Conservation (phyloP, 2,329 filamentous ascomycete species). For the Aspergillus viridinutans region DNA sequence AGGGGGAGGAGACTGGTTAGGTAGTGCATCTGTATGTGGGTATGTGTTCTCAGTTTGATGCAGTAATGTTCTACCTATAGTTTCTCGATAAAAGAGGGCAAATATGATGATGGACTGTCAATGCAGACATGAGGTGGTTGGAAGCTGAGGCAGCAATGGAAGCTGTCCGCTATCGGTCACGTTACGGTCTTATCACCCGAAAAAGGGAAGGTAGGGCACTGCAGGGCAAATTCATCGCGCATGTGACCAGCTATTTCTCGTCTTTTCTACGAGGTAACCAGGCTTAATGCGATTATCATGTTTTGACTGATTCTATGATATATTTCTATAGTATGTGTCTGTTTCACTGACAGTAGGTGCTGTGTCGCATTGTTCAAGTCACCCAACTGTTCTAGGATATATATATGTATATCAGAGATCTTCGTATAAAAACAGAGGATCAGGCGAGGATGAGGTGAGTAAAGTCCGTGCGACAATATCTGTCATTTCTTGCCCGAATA, state of each 20-base stretch:
- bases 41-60: background rate
- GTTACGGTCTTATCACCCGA: too few species aligned
- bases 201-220: background rate
- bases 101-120: background rate
- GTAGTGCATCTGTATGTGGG: background rate
- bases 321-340: too few species aligned
- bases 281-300: too few species aligned
- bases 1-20: conserved; percentile 1
- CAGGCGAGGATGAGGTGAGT: background rate
- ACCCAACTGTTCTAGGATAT: background rate
- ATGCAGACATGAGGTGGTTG: too few species aligned
- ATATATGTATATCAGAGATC: background rate
- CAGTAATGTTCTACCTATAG: too few species aligned
- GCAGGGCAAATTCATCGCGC: background rate
- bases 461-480: background rate
- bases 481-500: background rate
- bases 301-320: too few species aligned
- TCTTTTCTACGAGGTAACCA: too few species aligned
- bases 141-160: too few species aligned
- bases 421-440: background rate
- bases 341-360: background rate
- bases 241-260: background rate
- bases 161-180: too few species aligned
- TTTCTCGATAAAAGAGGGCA: background rate
- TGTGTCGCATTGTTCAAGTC: background rate